Conservation (phyloP, 1,284 basidiomycete species). For the Cryptococcus sp. region DNA sequence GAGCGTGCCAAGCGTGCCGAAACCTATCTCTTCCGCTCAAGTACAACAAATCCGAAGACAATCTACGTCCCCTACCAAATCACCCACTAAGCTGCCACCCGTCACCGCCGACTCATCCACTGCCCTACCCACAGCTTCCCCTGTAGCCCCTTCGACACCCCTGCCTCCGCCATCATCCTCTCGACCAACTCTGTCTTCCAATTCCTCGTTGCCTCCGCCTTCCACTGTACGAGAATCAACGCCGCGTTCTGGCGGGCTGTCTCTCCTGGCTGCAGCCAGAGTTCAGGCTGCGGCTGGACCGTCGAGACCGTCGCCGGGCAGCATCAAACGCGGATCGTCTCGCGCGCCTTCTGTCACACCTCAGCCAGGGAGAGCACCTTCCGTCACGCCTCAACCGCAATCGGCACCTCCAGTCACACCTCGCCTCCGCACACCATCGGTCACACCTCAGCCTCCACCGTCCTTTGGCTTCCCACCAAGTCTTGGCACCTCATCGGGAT, state of each 20-base stretch:
- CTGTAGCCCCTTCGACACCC: conserved; percentile 4
- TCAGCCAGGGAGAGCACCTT: conserved; percentile 3
- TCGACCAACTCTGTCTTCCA: neutral
- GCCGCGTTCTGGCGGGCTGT: conserved; percentile 3
- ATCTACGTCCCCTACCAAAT: neutral
- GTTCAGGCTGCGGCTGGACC: conserved; percentile 8
- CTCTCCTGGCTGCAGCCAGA: conserved; percentile 11
- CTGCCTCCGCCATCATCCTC: conserved; percentile 2
- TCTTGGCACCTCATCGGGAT: conserved; percentile 5
- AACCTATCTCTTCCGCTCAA: conserved; percentile 11
- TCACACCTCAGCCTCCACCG: neutral
- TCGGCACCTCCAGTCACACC: neutral
- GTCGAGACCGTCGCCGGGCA: conserved; percentile 11
- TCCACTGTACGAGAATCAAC: conserved; percentile 4
- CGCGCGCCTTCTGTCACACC: conserved; percentile 14
- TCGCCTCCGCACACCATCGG: neutral
- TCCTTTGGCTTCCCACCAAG: conserved; percentile 7
- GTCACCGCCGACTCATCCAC: too few species aligned
- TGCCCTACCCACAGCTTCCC: neutral
- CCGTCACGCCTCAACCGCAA: conserved; percentile 6
- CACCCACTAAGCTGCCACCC: neutral
- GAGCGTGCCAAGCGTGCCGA: neutral
- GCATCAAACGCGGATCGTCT: conserved; percentile 12
- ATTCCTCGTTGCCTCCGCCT: neutral
- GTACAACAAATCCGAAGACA: conserved; percentile 3